Evolutionary conservation across 306 rosid species (phyloP), one percentile per base, ranked within the genome.

Genomic region (Sicyos baderoa): DNA sequence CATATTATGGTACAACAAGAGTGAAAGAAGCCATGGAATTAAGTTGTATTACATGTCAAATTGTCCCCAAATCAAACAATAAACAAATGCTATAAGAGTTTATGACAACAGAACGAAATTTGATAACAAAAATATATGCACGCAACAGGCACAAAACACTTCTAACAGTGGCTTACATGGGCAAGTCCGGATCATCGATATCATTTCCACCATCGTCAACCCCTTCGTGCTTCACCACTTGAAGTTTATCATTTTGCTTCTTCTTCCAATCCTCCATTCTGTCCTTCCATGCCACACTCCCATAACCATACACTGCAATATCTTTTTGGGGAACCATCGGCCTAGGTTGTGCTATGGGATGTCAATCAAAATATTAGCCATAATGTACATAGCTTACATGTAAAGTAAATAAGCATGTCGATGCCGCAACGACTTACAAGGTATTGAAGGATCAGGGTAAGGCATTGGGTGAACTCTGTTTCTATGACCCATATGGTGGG

Each of bases 231-330:
- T 85, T 88, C 77, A 90, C 92, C 47, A 93, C 97, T 76, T 93
- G 90, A 79, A 90, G 97, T 69, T 85, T 93, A 37, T 93, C 96
- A 80, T 75, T 81, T 76, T 90, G 99, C 85, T 79, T 86, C 76
- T 79, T 90, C 85, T 84, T 93, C 99, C 99, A 93, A 50, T 88
- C 97, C 48, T 93, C 99, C 99, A 88, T 85, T 62, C 99, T 84
- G 56, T 88, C 99, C 81, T 86, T 93, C 99, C 99, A 93, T 21
- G 87, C 88, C 51, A 93, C 97, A 78, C 97, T 93, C 68, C 99
- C 99, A 76, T 90, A 93, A 48, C 99, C 99, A 81, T 93, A 93
- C 25, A 85, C 91, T 0, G 97, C 97, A 67, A 93, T 83, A 75
- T 93, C 99, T 80, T 93, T 93, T 81, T 90, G 83, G 17, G 96